Evolutionary conservation across 2,329 filamentous ascomycete species (phyloP).

Genomic region (Pseudogymnoascus sp.): DNA sequence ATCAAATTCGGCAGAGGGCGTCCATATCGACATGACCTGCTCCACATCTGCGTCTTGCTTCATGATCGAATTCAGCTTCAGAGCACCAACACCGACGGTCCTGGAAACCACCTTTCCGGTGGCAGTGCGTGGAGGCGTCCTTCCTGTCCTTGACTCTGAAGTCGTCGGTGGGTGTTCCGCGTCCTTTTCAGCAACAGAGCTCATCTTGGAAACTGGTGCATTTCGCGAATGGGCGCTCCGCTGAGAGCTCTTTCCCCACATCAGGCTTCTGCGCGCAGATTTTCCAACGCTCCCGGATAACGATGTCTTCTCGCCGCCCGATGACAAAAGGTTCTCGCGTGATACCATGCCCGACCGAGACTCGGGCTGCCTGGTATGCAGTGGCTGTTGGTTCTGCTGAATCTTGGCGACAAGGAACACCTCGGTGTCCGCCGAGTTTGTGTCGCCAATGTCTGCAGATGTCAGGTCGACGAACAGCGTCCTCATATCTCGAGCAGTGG

Average conservation of each 20-base stretch:
- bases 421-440: conserved; percentile 56
- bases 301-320: conserved; percentile 35
- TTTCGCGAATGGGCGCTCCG: conserved; percentile 48
- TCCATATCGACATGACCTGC: conserved; percentile 71
- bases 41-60: conserved; percentile 65
- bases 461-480: conserved; percentile 85
- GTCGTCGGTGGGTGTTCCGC: not conserved
- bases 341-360: conserved; percentile 22
- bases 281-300: conserved; percentile 42
- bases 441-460: conserved; percentile 43
- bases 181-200: conserved; percentile 35
- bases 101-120: conserved; percentile 50
- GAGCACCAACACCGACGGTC: conserved; percentile 66
- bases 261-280: conserved; percentile 53
- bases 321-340: conserved; percentile 18
- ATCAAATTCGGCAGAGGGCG: conserved; percentile 46
- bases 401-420: conserved; percentile 81
- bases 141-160: not conserved
- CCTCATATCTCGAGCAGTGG: conserved; percentile 61
- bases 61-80: conserved; percentile 69
- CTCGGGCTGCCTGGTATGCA: conserved; percentile 20
- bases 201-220: conserved; percentile 39
- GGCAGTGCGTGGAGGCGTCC: conserved; percentile 43
- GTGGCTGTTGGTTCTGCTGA: conserved; percentile 24
- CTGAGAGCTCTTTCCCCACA: conserved; percentile 59